Percentiles rank a stretch among this genome's conserved stretches.
Conservation (phyloP, 1,139 yeast genomes). For the Diutina catenulata region DNA sequence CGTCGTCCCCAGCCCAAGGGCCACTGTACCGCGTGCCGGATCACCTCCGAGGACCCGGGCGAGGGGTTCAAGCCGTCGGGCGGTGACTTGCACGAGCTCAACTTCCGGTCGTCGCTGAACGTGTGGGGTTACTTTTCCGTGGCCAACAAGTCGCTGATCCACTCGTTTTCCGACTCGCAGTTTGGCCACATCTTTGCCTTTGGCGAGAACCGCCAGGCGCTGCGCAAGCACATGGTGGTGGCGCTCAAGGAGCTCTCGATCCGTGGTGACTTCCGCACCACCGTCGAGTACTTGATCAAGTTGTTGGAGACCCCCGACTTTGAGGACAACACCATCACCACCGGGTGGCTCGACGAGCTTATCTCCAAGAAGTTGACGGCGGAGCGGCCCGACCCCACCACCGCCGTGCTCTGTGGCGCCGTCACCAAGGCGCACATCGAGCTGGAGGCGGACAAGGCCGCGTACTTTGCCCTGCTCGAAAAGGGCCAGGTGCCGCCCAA, state of each 20-base stretch:
- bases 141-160: conserved; percentile 92
- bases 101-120: conserved; percentile 91
- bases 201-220: conserved; percentile 96
- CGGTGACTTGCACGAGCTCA: conserved; percentile 90
- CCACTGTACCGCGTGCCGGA: conserved; percentile 97
- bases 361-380: conserved; percentile 89
- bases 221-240: conserved; percentile 97
- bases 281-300: conserved; percentile 92
- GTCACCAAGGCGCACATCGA: conserved; percentile 85
- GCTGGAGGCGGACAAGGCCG: conserved; percentile 58
- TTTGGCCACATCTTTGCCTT: conserved; percentile 98
- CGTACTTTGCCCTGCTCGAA: conserved; percentile 64
- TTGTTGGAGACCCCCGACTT: conserved; percentile 93
- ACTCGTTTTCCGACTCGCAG: conserved; percentile 95
- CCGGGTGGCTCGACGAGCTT: conserved; percentile 97
- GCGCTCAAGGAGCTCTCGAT: conserved; percentile 93
- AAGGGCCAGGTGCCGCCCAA: conserved; percentile 92
- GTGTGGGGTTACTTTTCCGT: conserved; percentile 99
- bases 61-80: conserved; percentile 98
- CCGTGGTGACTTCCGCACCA: conserved; percentile 90
- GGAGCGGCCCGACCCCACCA: conserved; percentile 84
- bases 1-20: conserved; percentile 88
- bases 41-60: conserved; percentile 97
- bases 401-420: conserved; percentile 96
- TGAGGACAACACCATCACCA: conserved; percentile 88